Conservation (phyloP, 495 filamentous ascomycete genomes). For the Penicillium roqueforti region DNA sequence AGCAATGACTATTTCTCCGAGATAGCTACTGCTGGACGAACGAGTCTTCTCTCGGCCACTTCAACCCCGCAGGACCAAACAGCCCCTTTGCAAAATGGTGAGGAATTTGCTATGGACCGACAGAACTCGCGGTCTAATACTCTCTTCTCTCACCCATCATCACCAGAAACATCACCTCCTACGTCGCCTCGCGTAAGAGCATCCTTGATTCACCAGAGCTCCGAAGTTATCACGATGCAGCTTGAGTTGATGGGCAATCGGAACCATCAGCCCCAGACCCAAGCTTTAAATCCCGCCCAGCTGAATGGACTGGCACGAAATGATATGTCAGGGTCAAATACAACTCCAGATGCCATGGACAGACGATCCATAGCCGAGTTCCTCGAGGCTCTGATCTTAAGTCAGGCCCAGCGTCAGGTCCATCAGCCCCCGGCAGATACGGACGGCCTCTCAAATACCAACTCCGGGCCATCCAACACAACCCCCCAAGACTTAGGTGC, state of each 20-base stretch:
- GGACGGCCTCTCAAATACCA: slow-evolving; percentile 24
- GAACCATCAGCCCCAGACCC: slow-evolving; percentile 27
- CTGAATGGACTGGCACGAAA: slow-evolving; percentile 14
- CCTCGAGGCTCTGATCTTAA: slow-evolving; percentile 35
- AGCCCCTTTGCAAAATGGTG: slow-evolving; percentile 11
- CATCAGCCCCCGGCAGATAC: slow-evolving; percentile 16
- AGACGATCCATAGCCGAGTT: slow-evolving; percentile 38
- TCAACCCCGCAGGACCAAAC: slow-evolving; percentile 14
- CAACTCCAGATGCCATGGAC: slow-evolving; percentile 16
- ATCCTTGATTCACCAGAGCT: slow-evolving; percentile 44
- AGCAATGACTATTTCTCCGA: slow-evolving; percentile 32
- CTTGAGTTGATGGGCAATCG: slow-evolving; percentile 39
- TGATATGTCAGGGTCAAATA: slow-evolving; percentile 12
- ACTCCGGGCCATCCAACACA: slow-evolving; percentile 15
- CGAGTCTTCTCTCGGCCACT: slow-evolving; percentile 19
- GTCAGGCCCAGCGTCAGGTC: slow-evolving; percentile 19
- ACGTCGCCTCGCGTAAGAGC: slow-evolving; percentile 45
- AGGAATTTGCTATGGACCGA: slow-evolving; percentile 16
- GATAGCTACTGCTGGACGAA: slow-evolving; percentile 26
- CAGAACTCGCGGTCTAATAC: slow-evolving; percentile 41
- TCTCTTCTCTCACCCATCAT: slow-evolving; percentile 39
- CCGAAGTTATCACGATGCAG: slow-evolving; percentile 49
- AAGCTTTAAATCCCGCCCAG: slow-evolving; percentile 9
- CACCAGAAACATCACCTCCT: slow-evolving; percentile 41
- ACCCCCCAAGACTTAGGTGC: slow-evolving; percentile 13